A percentile compares a stretch with the other conserved stretches of the same genome.
Evolutionary conservation across 2,329 filamentous ascomycete genomes (phyloP).

Genomic region (Xylaria sp.): DNA sequence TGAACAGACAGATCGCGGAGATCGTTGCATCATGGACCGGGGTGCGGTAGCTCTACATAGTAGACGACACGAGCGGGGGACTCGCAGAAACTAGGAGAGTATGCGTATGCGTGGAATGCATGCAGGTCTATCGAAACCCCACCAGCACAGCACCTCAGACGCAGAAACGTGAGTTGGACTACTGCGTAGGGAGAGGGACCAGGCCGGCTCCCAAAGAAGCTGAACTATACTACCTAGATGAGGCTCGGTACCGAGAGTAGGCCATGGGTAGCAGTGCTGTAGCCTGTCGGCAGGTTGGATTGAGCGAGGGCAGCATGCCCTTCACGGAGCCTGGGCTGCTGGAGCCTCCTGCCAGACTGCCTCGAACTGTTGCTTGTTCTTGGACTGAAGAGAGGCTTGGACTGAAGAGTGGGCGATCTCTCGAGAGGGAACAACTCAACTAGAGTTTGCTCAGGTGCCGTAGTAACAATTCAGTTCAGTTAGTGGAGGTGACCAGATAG

Average conservation of each 20-base stretch:
- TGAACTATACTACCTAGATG: slow-evolving; percentile 17
- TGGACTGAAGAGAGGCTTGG: too few relatives aligned
- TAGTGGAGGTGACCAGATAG: not conserved
- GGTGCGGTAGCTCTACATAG: slow-evolving; percentile 18
- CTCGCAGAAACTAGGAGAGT: slow-evolving; percentile 7
- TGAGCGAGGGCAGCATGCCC: not conserved
- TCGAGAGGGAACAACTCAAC: not conserved
- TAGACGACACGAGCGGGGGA: slow-evolving; percentile 1
- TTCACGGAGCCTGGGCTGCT: not conserved
- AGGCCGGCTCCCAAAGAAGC: slow-evolving; percentile 28
- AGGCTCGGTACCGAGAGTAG: slow-evolving; percentile 36
- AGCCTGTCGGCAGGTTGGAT: not conserved
- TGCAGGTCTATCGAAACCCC: slow-evolving; percentile 22
- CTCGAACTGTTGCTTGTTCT: not conserved
- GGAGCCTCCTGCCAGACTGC: not conserved
- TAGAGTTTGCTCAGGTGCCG: not conserved
- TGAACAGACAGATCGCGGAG: slow-evolving; percentile 13
- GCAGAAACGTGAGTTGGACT: slow-evolving; percentile 7
- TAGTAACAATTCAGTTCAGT: too few relatives aligned
- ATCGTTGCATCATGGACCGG: slow-evolving; percentile 26
- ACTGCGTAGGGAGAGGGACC: slow-evolving; percentile 11
- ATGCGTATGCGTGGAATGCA: slow-evolving; percentile 18
- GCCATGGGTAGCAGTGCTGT: not conserved
- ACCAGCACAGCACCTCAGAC: slow-evolving; percentile 10
- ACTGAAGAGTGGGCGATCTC: too few relatives aligned